Base-by-base conservation (phyloP, 768 basidiomycete species). In the Mycena filopes region DNA sequence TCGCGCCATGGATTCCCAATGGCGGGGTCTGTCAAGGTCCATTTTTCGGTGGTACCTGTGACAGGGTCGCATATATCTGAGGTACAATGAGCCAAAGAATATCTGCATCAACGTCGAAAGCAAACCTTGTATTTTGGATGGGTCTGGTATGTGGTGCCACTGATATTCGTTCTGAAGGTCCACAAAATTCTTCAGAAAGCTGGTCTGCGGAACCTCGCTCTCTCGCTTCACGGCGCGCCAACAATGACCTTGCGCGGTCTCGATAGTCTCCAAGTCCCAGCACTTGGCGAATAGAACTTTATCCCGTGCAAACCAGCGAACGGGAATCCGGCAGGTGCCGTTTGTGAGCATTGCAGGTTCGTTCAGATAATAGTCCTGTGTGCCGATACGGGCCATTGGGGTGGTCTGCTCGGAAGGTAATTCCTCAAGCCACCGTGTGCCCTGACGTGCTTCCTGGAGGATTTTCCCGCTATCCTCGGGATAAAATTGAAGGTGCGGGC, bases 381-480 rank as follows among this genome's bases (percentile, higher is more conserved):
- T 26, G 1, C 42, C 56, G 11, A 74, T 48, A 5, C 73, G 71
- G 5, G 72, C 50, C 73, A 78, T 76, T 1, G 78, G 79, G 1
- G 76, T 78, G 0, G 66, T 43, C 1, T 69, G 64, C 20, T 68
- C 56, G 3, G 55, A 23, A 29, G 70, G 62, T 4, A 77, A 33
- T 31, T 80, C 75, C 15, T 73, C 20, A 0, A 75, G 69, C 80
- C 78, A 80, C 2, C 67, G 65, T 4, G 26, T 11, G 0, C 69
- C 74, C 55, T 78, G 76, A 23, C 68, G 63, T 28, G 74, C 70
- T 33, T 53, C 50, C 54, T 80, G 72, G 0, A 46, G 25, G 0
- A 76, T 38, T 3, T 55, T 21, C 2, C 76, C 74, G 25, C 55
- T 57, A 63, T 81, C 80, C 66, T 81, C 77, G 12, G 80, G 79